These are phyloP conservation scores for Wakefieldia striispora DNA, from an alignment of 768 basidiomycete species.

Conservation along the genomic window DNA sequence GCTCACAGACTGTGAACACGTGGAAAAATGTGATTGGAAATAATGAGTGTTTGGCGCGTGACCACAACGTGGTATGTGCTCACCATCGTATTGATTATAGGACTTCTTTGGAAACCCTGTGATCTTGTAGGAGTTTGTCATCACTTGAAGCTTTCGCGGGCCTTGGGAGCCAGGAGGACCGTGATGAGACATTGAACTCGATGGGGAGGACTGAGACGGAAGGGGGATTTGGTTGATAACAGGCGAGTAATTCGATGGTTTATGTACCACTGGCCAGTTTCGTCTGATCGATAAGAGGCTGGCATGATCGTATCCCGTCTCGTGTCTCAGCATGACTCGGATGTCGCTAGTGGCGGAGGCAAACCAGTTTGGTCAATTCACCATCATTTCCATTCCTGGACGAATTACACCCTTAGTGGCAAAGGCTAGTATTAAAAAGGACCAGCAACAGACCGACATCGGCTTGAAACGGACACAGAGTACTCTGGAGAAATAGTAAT, in stretches of 20 bases:
- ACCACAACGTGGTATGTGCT: conserved; percentile 3
- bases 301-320: conserved; percentile 2
- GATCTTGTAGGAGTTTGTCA: conserved; percentile 35
- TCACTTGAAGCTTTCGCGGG: conserved; percentile 22
- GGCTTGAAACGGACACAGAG: neutral
- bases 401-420: neutral
- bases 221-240: neutral
- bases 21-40: conserved; percentile 5
- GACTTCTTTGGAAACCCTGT: conserved; percentile 21
- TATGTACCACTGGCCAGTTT: conserved; percentile 6
- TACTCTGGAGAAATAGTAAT: conserved; percentile 3
- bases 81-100: conserved; percentile 36
- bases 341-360: neutral
- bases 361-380: neutral
- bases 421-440: conserved; percentile 16
- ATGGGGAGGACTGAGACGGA: neutral
- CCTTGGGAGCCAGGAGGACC: conserved; percentile 12
- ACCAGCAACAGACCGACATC: conserved; percentile 19
- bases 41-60: conserved; percentile 1
- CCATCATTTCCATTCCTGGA: too few relatives aligned
- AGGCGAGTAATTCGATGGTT: neutral
- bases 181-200: conserved; percentile 19
- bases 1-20: conserved; percentile 29
- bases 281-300: conserved; percentile 26
- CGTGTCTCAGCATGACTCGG: neutral